Base-by-base conservation (phyloP, 345 rosid genomes). In the Salix dunnii region DNA sequence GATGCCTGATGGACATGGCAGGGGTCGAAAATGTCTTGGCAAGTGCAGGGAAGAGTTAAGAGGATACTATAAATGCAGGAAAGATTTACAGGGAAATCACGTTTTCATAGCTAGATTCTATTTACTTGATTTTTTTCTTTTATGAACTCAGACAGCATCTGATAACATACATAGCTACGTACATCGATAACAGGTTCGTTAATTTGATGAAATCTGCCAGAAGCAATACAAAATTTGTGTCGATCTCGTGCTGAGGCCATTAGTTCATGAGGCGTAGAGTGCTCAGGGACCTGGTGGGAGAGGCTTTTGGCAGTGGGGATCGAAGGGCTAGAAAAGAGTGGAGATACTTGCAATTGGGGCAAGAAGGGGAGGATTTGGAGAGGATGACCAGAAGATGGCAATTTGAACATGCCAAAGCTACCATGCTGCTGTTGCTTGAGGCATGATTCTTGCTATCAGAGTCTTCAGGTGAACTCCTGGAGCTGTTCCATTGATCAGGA, bases 291-390 rank as follows among this genome's bases (percentile, higher is more conserved):
- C 72, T 80, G 13, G 74, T 25, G 65, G 80, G 40, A 3, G 81
- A 67, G 71, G 55, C 31, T 68, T 73, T 77, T 12, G 76, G 75
- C 5, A 61, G 79, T 67, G 80, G 79, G 31, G 75, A 1, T 72
- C 78, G 83, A 2, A 68, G 62, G 42, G 72, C 3, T 18, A 86
- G 78, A 49, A 85, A 83, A 10, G 88, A 82, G 85, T 87, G 90
- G 28, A 87, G 71, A 70, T 74, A 85, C 80, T 87, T 87, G 90
- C 90, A 87, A 33, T 87, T 87, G 2, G 90, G 90, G 74, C 90
- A 87, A 38, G 88, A 78, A 61, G 88, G 90, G 33, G 85, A 82
- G 3, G 90, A 78, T 80, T 75, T 85, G 42, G 88, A 84, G 35
- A 87, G 81, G 3, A 87, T 87, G 18, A 87, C 88, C 38, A 87